These are phyloP conservation scores for Eucalyptus curtisii DNA, from an alignment of 345 rosid species.

Conservation along the genomic window DNA sequence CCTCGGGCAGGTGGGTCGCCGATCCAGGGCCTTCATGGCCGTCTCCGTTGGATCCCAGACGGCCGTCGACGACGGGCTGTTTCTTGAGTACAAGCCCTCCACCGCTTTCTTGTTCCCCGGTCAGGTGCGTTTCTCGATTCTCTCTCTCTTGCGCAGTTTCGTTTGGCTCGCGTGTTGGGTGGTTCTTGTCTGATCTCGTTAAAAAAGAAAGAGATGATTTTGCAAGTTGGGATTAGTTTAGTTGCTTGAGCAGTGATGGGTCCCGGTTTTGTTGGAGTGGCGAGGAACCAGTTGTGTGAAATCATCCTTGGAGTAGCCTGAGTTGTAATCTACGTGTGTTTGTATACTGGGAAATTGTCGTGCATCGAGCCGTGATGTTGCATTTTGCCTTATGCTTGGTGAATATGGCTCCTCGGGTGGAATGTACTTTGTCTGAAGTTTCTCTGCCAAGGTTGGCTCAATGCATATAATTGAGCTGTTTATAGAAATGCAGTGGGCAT, in stretches of 20 bases:
- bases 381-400: background rate
- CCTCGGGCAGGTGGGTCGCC: background rate
- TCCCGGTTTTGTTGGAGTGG: background rate
- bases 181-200: background rate
- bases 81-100: conserved; percentile 68
- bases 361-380: background rate
- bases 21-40: conserved; percentile 58
- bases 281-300: background rate
- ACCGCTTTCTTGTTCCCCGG: conserved; percentile 89
- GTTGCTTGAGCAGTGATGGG: background rate
- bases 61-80: conserved; percentile 42
- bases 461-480: background rate
- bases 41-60: conserved; percentile 51
- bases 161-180: background rate
- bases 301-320: background rate
- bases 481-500: background rate
- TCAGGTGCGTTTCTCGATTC: conserved; percentile 37
- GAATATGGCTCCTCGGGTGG: background rate
- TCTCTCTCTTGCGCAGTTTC: background rate
- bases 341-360: background rate
- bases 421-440: background rate
- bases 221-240: background rate
- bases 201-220: background rate
- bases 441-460: background rate
- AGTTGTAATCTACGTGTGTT: background rate